Evolutionary conservation across 768 basidiomycete species (phyloP), one percentile per base, ranked within the genome.

Genomic region (Boletus fagicola): DNA sequence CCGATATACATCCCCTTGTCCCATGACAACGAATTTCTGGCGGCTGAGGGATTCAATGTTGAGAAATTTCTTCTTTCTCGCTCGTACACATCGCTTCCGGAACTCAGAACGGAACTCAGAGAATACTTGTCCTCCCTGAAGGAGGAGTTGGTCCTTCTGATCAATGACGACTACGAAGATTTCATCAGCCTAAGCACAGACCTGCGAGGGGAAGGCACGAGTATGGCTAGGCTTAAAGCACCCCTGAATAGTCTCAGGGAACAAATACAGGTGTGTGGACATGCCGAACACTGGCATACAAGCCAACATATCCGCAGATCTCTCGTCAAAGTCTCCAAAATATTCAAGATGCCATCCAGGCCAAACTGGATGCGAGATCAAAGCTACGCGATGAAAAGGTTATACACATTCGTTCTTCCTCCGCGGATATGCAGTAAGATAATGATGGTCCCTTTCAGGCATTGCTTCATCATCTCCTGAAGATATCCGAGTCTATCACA

Each of bases 101-200:
- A 98, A 71, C 78, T 98, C 33, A 87, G 94, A 52, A 74, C 83
- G 4, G 95, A 99, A 69, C 78, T 99, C 22, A 82, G 94, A 33
- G 86, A 92, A 51, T 98, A 98, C 70, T 78, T 93, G 58, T 82
- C 84, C 0, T 76, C 80, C 11, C 75, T 99, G 61, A 94, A 96
- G 72, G 92, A 95, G 70, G 96, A 97, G 70, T 81, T 99, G 36
- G 94, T 98, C 31, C 86, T 86, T 66, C 84, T 98, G 66, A 97
- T 98, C 70, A 98, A 99, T 73, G 89, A 94, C 64, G 97, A 98
- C 74, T 99, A 98, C 67, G 94, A 94, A 71, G 94, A 94, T 15
- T 99, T 98, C 70, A 96, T 98, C 66, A 93, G 91, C 64, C 78
- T 99, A 31, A 95, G 95, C 61, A 94, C 95, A 4, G 94, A 98